phyloP scores from a whole-genome alignment of 2,329 filamentous ascomycete genomes.

The Diaporthe capsici region DNA sequence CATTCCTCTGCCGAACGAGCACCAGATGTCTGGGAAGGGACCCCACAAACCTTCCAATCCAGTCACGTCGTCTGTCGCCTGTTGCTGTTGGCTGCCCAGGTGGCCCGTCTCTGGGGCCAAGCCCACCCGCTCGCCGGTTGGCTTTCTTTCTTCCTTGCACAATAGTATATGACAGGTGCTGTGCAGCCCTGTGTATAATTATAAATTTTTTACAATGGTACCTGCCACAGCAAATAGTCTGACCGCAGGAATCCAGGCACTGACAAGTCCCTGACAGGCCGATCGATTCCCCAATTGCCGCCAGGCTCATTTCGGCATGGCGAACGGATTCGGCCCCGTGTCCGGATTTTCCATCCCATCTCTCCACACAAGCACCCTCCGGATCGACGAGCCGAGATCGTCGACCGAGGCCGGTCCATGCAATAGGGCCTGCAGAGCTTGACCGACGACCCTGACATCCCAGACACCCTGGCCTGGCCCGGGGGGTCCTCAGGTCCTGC shows the following conservation, averaged over 20 bases:
- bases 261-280: not conserved
- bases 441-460: not conserved
- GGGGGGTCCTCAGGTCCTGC: not conserved
- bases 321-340: slow-evolving; percentile 23
- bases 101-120: slow-evolving; percentile 17
- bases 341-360: slow-evolving; percentile 21
- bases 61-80: not conserved
- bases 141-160: not conserved
- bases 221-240: not conserved
- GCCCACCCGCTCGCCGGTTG: not conserved
- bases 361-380: slow-evolving; percentile 14
- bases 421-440: not conserved
- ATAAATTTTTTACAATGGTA: not conserved
- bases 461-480: not conserved
- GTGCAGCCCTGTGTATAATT: slow-evolving; percentile 11
- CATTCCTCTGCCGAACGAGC: slow-evolving; percentile 29
- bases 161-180: not conserved
- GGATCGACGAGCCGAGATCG: slow-evolving; percentile 26
- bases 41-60: not conserved
- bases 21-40: slow-evolving; percentile 5
- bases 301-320: slow-evolving; percentile 31
- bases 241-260: slow-evolving; percentile 24
- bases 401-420: slow-evolving; percentile 25
- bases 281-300: not conserved
- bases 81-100: slow-evolving; percentile 7